phyloP scores from a whole-genome alignment of 148 eudicot species.

The Vaccinium corymbosum region DNA sequence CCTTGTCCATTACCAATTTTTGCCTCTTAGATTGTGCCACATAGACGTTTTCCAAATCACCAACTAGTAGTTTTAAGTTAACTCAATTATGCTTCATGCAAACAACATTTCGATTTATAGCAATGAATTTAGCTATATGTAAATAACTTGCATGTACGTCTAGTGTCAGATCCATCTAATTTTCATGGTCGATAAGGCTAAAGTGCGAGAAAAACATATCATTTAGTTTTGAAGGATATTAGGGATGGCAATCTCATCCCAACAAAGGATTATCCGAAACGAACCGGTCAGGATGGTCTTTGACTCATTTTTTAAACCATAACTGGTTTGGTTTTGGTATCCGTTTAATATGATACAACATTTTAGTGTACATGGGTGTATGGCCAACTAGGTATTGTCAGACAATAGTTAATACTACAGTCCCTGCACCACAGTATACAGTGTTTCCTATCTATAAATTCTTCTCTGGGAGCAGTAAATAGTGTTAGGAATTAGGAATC shows the following conservation, averaged over 20 bases:
- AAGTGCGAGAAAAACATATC: background rate
- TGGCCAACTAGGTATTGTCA: background rate
- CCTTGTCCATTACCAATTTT: background rate
- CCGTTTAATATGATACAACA: too few species aligned
- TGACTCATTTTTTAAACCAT: too few species aligned
- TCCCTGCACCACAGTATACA: background rate
- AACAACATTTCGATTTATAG: background rate
- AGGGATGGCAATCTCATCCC: too few species aligned
- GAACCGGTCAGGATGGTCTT: too few species aligned
- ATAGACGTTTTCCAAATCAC: background rate
- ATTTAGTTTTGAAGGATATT: too few species aligned
- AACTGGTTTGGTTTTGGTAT: too few species aligned
- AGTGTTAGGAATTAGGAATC: slow-evolving; percentile 4
- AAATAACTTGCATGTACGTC: background rate
- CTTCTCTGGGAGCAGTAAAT: slow-evolving; percentile 2
- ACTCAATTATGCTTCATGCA: background rate
- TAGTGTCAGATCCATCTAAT: background rate
- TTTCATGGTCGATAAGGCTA: background rate
- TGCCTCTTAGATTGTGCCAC: background rate
- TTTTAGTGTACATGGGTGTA: background rate
- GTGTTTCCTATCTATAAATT: background rate
- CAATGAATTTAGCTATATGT: background rate
- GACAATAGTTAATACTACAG: background rate
- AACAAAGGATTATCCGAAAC: too few species aligned
- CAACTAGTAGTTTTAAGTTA: background rate